Base-by-base conservation (phyloP, 2,329 filamentous ascomycete genomes). In the Periconia sp. region DNA sequence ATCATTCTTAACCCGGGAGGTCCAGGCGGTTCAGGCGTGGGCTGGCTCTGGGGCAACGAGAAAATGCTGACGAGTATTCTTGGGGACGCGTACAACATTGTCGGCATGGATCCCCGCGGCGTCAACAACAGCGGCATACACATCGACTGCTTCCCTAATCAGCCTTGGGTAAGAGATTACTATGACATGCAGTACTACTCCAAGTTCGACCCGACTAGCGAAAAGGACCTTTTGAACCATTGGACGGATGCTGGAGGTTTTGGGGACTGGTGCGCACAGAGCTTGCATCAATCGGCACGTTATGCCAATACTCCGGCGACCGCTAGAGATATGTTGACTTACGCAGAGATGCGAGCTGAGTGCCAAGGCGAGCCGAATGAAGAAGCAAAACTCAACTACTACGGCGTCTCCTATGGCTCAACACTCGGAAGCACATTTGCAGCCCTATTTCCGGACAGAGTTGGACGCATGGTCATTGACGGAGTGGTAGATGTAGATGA, bases 1-100 rank as follows among this genome's bases (percentile, higher is more conserved):
- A 71, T 82, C 23, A 47, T 82, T 6, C 68, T 80, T 7, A 82
- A 82, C 54, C 79, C 79, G 2, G 76, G 65, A 41, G 78, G 79
- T 1, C 79, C 78, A 2, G 78, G 78, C 18, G 75, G 72, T 11
- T 75, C 75, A 10, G 78, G 78, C 13, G 67, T 77, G 2, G 45
- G 60, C 17, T 66, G 73, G 37, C 66, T 73, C 5, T 59, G 74
- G 9, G 20, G 19, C 13, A n/a, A 1, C 14, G 18, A 51, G 6
- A 10, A 15, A 1, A 1, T 8, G 13, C 19, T 60, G 9, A 33
- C 14, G 13, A 11, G 45, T 11, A 20, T n/a, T n/a, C 49, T 18
- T 57, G 62, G 57, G n/a, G 63, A 65, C 31, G 62, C 69, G 49
- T 74, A 74, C 52, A 76, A 79, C 49, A 58, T 76, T 49, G 61